Evolutionary conservation across 2,329 filamentous ascomycete species (phyloP).

Genomic region (Aureobasidium sp.): DNA sequence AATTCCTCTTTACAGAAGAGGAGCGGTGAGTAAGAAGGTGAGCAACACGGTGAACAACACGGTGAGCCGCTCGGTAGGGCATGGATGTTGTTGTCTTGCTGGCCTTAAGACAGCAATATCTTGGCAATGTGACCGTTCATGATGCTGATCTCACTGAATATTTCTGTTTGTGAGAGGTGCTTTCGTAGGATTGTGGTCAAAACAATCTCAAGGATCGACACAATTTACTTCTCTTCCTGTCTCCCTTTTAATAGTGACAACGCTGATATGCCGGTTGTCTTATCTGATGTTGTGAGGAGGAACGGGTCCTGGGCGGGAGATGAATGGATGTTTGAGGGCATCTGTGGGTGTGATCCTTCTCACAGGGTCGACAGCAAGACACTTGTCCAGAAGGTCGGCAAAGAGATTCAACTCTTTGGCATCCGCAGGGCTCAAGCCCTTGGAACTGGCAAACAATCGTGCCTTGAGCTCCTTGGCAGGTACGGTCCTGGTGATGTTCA

Average conservation of each 20-base stretch:
- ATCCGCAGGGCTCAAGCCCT: conserved; percentile 66
- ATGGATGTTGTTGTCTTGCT: neutral
- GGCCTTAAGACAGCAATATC: conserved; percentile 12
- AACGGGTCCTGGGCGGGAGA: conserved; percentile 42
- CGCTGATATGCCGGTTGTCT: neutral
- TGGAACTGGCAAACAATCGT: conserved; percentile 59
- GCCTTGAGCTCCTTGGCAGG: conserved; percentile 66
- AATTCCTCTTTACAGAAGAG: neutral
- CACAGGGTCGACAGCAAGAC: conserved; percentile 82
- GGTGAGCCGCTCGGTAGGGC: neutral
- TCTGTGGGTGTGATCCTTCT: conserved; percentile 83
- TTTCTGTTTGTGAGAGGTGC: neutral
- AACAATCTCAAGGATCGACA: neutral
- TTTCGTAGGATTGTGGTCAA: neutral
- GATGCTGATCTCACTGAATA: neutral
- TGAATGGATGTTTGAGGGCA: conserved; percentile 84
- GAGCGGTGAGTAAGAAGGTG: neutral
- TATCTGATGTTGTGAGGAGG: conserved; percentile 6
- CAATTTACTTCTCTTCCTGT: neutral
- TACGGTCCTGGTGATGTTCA: conserved; percentile 63
- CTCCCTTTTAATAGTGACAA: neutral
- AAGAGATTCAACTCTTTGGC: conserved; percentile 74
- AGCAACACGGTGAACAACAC: neutral
- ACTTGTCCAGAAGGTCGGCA: conserved; percentile 80
- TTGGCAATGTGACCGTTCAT: conserved; percentile 13